Evolutionary conservation across 768 basidiomycete genomes (phyloP).

Genomic region (Sporobolomyces phaffii): DNA sequence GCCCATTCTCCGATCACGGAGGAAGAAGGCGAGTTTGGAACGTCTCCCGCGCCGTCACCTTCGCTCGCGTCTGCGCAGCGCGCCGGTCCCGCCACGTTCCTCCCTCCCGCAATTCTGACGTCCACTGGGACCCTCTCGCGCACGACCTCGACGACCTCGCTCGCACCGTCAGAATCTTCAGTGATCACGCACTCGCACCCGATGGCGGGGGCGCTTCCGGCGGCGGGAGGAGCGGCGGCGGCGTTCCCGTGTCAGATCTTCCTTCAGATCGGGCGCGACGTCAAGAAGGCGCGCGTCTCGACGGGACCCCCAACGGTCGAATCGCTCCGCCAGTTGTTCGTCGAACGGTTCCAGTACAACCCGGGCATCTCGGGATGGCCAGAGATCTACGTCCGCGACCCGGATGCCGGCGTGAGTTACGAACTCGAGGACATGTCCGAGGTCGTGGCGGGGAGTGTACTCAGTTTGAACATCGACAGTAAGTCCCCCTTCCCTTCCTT

Average conservation of each 20-base stretch:
- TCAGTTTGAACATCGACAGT: constrained; percentile 97
- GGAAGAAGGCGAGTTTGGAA: constrained; percentile 6
- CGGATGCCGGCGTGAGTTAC: constrained; percentile 84
- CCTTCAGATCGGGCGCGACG: constrained; percentile 52
- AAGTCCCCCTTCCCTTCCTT: constrained; percentile 53
- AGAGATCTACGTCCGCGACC: constrained; percentile 77
- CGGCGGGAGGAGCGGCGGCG: constrained; percentile 28
- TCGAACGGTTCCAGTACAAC: constrained; percentile 89
- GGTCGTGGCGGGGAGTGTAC: constrained; percentile 74
- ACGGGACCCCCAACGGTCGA: constrained; percentile 60
- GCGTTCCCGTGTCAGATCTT: constrained; percentile 54
- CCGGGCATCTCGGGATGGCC: constrained; percentile 58
- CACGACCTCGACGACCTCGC: not conserved
- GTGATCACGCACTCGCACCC: not conserved
- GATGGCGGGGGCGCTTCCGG: constrained; percentile 33
- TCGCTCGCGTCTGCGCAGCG: no score
- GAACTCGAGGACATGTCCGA: constrained; percentile 93
- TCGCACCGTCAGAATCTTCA: constrained; percentile 4
- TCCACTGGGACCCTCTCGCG: not conserved
- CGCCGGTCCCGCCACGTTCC: no score
- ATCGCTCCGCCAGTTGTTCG: constrained; percentile 75
- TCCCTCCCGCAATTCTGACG: not conserved
- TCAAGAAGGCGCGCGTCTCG: constrained; percentile 50
- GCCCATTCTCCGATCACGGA: constrained; percentile 3
- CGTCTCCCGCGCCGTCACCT: not conserved